phyloP scores from a whole-genome alignment of 1,284 basidiomycete genomes.

The Ganoderma multipileum region DNA sequence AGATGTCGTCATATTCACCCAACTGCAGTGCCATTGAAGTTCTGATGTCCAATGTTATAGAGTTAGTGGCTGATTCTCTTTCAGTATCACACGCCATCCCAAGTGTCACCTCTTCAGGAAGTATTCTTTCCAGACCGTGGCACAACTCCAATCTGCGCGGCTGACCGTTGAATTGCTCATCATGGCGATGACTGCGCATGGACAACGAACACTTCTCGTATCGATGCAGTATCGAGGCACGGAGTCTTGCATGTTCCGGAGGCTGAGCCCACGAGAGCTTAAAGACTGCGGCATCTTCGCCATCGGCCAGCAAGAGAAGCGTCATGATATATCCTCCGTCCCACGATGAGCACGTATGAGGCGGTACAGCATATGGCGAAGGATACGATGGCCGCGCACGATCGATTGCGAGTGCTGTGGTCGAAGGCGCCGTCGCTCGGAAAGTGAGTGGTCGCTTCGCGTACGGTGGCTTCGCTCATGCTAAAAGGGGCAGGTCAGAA shows the following conservation, averaged over 20 bases:
- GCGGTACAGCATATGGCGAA: not conserved
- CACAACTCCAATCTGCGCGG: not conserved
- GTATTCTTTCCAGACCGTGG: not conserved
- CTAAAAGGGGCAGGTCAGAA: not conserved
- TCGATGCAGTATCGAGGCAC: slow-evolving; percentile 5
- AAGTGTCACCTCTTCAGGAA: not conserved
- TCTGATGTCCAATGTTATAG: not conserved
- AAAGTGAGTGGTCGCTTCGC: slow-evolving; percentile 3
- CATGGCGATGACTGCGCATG: slow-evolving; percentile 5
- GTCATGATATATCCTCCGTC: not conserved
- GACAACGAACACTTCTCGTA: not conserved
- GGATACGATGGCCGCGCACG: not conserved
- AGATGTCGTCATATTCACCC: not conserved
- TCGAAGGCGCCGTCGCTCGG: not conserved
- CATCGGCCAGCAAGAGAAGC: not conserved
- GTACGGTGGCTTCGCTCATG: not conserved
- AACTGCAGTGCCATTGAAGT: not conserved
- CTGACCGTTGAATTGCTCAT: not conserved
- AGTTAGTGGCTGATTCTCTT: not conserved
- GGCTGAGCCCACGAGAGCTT: not conserved
- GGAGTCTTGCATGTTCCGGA: not conserved
- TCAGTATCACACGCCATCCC: not conserved
- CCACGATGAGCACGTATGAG: not conserved
- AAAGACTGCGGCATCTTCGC: not conserved
- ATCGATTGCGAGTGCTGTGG: slow-evolving; percentile 4